Conservation (phyloP, 2,329 filamentous ascomycete species). For the Lizonia empirigonia region DNA sequence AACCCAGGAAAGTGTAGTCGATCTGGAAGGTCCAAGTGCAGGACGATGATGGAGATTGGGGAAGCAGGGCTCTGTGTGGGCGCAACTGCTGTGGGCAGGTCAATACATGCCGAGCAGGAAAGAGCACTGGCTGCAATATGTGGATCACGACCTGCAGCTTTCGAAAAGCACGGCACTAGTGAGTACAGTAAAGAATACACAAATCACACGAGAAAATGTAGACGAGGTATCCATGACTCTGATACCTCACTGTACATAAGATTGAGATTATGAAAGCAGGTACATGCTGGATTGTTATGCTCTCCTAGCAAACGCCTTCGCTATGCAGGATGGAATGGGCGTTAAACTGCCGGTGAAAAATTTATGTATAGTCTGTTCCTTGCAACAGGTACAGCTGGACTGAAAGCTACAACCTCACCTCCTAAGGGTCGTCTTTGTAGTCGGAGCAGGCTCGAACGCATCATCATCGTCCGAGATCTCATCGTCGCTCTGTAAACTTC, state of each 20-base stretch:
- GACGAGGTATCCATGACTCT: too few relatives aligned
- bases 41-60: constrained; percentile 14
- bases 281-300: not conserved
- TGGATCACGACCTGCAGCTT: too few relatives aligned
- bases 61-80: constrained; percentile 9
- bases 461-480: constrained; percentile 51
- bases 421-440: constrained; percentile 33
- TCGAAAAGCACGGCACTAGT: too few relatives aligned
- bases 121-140: not conserved
- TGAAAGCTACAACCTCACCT: constrained; percentile 19
- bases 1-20: constrained; percentile 24
- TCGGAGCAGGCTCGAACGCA: constrained; percentile 47
- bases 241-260: too few relatives aligned
- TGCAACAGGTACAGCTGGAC: too few relatives aligned
- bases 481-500: constrained; percentile 45
- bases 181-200: too few relatives aligned
- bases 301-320: not conserved
- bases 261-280: not conserved
- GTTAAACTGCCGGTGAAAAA: not conserved
- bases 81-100: constrained; percentile 7
- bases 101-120: not conserved
- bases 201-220: too few relatives aligned
- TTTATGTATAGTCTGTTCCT: not conserved
- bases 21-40: constrained; percentile 9
- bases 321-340: not conserved